Base-by-base conservation (phyloP, 176 grass and related monocot species). In the Leersia perrieri region DNA sequence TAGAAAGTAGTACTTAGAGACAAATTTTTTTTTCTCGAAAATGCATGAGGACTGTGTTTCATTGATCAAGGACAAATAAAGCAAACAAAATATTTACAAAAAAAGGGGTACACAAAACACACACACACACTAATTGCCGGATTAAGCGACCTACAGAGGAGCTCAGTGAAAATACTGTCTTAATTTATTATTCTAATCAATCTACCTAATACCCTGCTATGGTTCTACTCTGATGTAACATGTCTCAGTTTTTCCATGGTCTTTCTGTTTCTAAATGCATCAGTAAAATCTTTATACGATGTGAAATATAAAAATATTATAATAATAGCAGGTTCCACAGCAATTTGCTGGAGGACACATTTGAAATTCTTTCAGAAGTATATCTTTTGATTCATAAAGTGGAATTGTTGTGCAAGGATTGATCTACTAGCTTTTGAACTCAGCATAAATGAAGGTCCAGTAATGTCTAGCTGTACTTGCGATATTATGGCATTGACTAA, bases 401-500 rank as follows among this genome's bases (percentile, higher is more conserved):
- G 9, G 2, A 69, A 69, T 63, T 44, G 25, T 63, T 36, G 41
- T 31, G 11, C 3, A 62, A 61, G 34, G 25, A 76, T 41, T 18
- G 10, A 39, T 47, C 5, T 35, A 33, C 44, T 39, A 41, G 16
- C 23, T 76, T 30, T 57, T 38, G 10, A 64, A 60, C 16, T 58
- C 15, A 2, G 1, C 30, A 27, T 31, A 64, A 72, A 57, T 64
- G 69, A 42, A 86, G 18, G 31, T 55, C 16, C 22, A 39, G 5
- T 66, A 58, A 77, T 70, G 26, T 64, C 44, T 87, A 14, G 6
- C 2, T 76, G 4, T 82, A 27, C 20, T 71, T 72, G 60, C 45
- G n/a, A 25, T 68, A 33, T 23, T 67, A 12, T 66, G 60, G 1
- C 47, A 32, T 60, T 41, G 9, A 47, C 18, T 65, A 66, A 63